These are phyloP conservation scores for Metschnikowia lachancei DNA, from an alignment of 805 yeast species.

Conservation along the genomic window DNA sequence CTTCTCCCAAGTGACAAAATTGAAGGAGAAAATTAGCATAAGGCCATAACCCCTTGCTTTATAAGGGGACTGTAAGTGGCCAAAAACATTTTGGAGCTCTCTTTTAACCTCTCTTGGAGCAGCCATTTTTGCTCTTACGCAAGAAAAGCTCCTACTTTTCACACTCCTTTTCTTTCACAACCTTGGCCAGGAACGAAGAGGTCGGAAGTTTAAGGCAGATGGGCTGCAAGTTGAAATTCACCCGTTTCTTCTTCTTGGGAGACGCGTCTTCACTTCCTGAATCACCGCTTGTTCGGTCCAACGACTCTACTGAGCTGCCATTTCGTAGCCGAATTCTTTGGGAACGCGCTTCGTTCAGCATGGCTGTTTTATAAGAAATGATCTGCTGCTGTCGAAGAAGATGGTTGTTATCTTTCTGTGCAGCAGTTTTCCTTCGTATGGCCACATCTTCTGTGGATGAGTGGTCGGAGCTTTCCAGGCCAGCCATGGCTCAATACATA, in stretches of 20 bases:
- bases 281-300: not conserved
- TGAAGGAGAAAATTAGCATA: too few relatives aligned
- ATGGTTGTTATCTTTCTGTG: slow-evolving; percentile 17
- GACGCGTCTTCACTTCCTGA: slow-evolving; percentile 5
- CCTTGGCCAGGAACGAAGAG: too few relatives aligned
- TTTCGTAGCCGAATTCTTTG: slow-evolving; percentile 19
- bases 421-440: slow-evolving; percentile 14
- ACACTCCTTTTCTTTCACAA: too few relatives aligned
- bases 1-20: too few relatives aligned
- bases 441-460: slow-evolving; percentile 3
- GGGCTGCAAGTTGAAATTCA: slow-evolving; percentile 20
- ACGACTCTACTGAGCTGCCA: slow-evolving; percentile 1
- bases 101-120: too few relatives aligned
- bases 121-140: too few relatives aligned
- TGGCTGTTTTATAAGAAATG: slow-evolving; percentile 23
- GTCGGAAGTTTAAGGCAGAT: too few relatives aligned
- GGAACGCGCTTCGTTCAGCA: slow-evolving; percentile 30
- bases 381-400: slow-evolving; percentile 26
- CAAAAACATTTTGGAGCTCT: too few relatives aligned
- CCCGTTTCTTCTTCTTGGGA: slow-evolving; percentile 26
- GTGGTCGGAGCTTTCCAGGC: not conserved
- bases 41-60: too few relatives aligned
- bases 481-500: slow-evolving; percentile 7
- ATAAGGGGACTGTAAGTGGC: too few relatives aligned
- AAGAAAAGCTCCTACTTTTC: too few relatives aligned